Evolutionary conservation across 2,329 filamentous ascomycete species (phyloP).

Genomic region (Phaeosphaeria sp.): DNA sequence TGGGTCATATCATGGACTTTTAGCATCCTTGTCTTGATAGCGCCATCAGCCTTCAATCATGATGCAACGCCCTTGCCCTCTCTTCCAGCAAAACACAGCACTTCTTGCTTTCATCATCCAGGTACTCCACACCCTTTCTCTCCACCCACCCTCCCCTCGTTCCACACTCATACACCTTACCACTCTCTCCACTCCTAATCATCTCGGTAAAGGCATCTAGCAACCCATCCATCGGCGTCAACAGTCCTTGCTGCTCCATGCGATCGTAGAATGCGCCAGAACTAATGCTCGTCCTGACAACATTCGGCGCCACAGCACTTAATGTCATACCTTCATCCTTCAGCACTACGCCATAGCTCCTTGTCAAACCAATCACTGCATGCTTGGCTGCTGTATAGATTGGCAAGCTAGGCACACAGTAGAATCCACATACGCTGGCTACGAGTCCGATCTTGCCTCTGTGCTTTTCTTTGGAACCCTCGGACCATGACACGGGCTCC

Average conservation of each 20-base stretch:
- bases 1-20: too few relatives aligned
- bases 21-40: too few relatives aligned
- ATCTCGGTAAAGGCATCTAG: slow-evolving; percentile 51
- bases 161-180: slow-evolving; percentile 51
- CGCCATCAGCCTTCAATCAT: not conserved
- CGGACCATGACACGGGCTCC: slow-evolving; percentile 21
- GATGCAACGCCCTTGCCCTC: slow-evolving; percentile 12
- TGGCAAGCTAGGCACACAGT: slow-evolving; percentile 50
- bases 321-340: slow-evolving; percentile 50
- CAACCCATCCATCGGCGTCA: slow-evolving; percentile 50
- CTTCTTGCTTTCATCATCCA: slow-evolving; percentile 38
- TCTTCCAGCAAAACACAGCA: slow-evolving; percentile 15
- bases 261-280: slow-evolving; percentile 47
- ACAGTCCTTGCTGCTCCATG: slow-evolving; percentile 40
- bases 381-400: slow-evolving; percentile 55
- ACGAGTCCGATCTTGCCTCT: slow-evolving; percentile 48
- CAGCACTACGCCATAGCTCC: slow-evolving; percentile 51
- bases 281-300: slow-evolving; percentile 51
- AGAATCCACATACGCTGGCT: slow-evolving; percentile 53
- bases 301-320: slow-evolving; percentile 52
- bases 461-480: slow-evolving; percentile 15
- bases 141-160: slow-evolving; percentile 43
- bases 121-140: slow-evolving; percentile 36
- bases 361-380: slow-evolving; percentile 47
- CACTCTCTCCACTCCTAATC: slow-evolving; percentile 43